phyloP scores from a whole-genome alignment of 345 rosid genomes.

The Gossypium bickii region DNA sequence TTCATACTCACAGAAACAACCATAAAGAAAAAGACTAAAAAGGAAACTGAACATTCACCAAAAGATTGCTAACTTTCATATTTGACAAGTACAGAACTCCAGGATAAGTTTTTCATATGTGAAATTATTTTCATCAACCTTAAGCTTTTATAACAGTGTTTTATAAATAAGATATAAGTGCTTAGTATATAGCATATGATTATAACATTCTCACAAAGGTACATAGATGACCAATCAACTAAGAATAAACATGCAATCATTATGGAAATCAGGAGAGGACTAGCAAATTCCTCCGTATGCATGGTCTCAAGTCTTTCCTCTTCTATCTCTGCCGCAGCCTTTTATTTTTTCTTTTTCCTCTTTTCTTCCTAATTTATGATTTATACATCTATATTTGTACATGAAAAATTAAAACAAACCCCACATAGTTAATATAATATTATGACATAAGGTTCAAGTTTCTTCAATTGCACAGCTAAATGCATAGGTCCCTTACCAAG shows the following conservation, averaged over 20 bases:
- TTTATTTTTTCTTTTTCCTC: not conserved
- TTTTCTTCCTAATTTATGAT: not conserved
- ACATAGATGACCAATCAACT: not conserved
- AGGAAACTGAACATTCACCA: not conserved
- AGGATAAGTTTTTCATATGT: not conserved
- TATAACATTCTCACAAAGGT: not conserved
- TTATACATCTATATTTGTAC: not conserved
- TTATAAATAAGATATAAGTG: not conserved
- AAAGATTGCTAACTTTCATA: slow-evolving; percentile 2
- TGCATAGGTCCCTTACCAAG: slow-evolving; percentile 50
- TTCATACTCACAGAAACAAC: not conserved
- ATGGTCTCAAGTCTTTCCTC: not conserved
- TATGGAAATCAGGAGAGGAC: not conserved
- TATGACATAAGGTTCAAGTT: not conserved
- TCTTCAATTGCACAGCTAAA: not conserved
- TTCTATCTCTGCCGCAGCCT: not conserved
- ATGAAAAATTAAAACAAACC: not conserved
- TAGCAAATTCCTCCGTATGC: not conserved
- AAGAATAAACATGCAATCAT: slow-evolving; percentile 8
- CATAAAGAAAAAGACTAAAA: not conserved
- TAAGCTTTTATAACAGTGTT: not conserved
- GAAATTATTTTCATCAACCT: not conserved
- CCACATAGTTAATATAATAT: not conserved
- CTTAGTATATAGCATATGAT: not conserved
- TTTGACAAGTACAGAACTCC: not conserved